Base-by-base conservation (phyloP, 495 filamentous ascomycete species). In the Podospora sp. region DNA sequence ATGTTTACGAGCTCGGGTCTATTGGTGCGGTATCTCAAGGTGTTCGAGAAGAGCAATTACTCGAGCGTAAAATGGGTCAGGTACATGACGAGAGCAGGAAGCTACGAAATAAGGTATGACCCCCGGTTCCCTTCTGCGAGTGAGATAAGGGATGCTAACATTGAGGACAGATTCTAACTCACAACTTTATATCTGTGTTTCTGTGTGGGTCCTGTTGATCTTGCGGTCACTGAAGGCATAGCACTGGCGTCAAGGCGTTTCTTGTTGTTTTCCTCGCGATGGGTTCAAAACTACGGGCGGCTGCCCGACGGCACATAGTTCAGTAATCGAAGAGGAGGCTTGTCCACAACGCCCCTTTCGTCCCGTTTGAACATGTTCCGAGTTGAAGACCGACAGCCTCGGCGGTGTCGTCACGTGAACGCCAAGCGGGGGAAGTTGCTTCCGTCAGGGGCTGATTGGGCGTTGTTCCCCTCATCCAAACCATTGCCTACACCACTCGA, bases 31-130 rank as follows among this genome's bases (percentile, higher is more conserved):
- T 99, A 99, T 79, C 80, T 99, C 66, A 99, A 99, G 82, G 96
- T 99, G 26, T 99, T 99, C 81, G 96, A 99, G 85, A 99, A 99
- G 88, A 92, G 85, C 76, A 97, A 98, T 80, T 99, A 99, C 75
- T 94, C 90, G 65, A 96, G 91, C 71, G 96, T 99, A 11, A 99
- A 99, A 75, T 99, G 96, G 96, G 96, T 99, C 70, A 82, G 96
- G 72, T 99, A 99, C 80, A 99, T 99, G 96, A 99, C 96, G 29
- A 85, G 96, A 57, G 96, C 94, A 20, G 91, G 91, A 18, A 90
- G 86, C 75, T 93, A 92, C 76, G 91, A 92, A 77, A 92, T 92
- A 62, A 77, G 90, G 87, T 92, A 56, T 60, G 79, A 22, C 2
- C 16, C 18, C 49, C 53, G 0, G 62, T 20, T 2, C 16, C 2